These are phyloP conservation scores for Fraxinus sp. DNA, from an alignment of 305 asterid genomes.

Conservation along the genomic window DNA sequence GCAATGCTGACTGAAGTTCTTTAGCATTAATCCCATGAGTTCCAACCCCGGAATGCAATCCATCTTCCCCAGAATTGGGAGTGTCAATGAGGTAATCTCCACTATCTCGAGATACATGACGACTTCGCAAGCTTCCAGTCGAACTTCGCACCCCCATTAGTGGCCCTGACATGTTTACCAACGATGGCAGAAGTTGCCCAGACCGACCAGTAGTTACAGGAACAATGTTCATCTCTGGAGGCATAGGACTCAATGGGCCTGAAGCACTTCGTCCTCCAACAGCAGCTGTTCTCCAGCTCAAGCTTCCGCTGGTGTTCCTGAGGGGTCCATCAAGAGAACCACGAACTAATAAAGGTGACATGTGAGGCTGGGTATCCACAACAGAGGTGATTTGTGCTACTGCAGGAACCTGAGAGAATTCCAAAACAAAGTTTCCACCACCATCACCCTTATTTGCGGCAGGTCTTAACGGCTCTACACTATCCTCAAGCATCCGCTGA, in stretches of 20 bases:
- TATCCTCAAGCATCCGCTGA: conserved; percentile 98
- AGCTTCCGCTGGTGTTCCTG: conserved; percentile 92
- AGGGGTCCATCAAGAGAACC: conserved; percentile 97
- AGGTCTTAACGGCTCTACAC: conserved; percentile 69
- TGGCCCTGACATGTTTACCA: conserved; percentile 99
- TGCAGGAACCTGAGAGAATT: conserved; percentile 91
- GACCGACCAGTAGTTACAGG: conserved; percentile 92
- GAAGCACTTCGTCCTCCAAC: conserved; percentile 98
- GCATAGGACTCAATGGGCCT: conserved; percentile 93
- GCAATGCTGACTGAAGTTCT: conserved; percentile 96
- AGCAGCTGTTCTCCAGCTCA: conserved; percentile 97
- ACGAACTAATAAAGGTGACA: conserved; percentile 96
- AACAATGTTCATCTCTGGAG: conserved; percentile 84
- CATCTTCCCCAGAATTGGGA: conserved; percentile 95
- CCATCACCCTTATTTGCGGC: conserved; percentile 69
- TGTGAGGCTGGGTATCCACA: conserved; percentile 91
- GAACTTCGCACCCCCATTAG: conserved; percentile 96
- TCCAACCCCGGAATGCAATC: conserved; percentile 65
- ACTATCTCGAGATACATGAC: conserved; percentile 96
- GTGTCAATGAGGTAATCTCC: conserved; percentile 96
- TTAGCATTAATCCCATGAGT: conserved; percentile 83
- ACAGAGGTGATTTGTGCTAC: conserved; percentile 73
- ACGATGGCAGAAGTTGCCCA: conserved; percentile 91
- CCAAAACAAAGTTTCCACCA: conserved; percentile 70
- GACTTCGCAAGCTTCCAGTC: conserved; percentile 96